These are phyloP conservation scores for Tolypocladium pustulatum DNA, from an alignment of 2,329 filamentous ascomycete genomes.

Conservation along the genomic window DNA sequence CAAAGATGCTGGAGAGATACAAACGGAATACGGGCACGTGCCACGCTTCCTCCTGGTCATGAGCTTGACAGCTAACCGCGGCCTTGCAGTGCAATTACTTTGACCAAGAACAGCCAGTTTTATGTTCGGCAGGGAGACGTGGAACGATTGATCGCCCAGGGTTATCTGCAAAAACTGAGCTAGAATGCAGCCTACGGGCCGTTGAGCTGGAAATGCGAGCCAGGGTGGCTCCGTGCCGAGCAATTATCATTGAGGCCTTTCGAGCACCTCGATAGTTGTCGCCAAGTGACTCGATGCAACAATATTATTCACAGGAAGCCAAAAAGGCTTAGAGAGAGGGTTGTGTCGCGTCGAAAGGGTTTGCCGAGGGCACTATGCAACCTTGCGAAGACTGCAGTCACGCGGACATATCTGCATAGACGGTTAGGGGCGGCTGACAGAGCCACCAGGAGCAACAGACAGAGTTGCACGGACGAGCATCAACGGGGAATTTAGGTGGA, in stretches of 20 bases:
- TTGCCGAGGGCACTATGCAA: background rate
- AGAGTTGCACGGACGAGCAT: background rate
- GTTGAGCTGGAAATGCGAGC: background rate
- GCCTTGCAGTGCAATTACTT: constrained; percentile 66
- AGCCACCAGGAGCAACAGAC: background rate
- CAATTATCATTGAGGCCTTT: background rate
- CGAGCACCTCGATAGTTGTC: background rate
- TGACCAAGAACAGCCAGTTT: constrained; percentile 97
- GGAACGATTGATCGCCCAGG: constrained; percentile 85
- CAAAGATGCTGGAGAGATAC: constrained; percentile 95
- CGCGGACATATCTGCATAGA: background rate
- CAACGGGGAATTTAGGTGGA: background rate
- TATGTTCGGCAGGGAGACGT: constrained; percentile 95
- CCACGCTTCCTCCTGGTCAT: background rate
- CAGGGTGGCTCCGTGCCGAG: background rate
- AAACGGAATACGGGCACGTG: constrained; percentile 93
- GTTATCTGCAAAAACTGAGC: constrained; percentile 82
- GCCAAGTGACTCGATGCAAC: background rate
- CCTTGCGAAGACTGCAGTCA: background rate
- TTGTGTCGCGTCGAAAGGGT: background rate
- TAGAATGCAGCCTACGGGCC: background rate
- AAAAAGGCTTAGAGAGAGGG: background rate
- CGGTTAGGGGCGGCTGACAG: background rate
- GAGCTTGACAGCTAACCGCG: constrained; percentile 7
- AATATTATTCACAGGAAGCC: background rate